Evolutionary conservation across 768 basidiomycete species (phyloP), one percentile per base, ranked within the genome.

Genomic region (Coprinopsis sp.): DNA sequence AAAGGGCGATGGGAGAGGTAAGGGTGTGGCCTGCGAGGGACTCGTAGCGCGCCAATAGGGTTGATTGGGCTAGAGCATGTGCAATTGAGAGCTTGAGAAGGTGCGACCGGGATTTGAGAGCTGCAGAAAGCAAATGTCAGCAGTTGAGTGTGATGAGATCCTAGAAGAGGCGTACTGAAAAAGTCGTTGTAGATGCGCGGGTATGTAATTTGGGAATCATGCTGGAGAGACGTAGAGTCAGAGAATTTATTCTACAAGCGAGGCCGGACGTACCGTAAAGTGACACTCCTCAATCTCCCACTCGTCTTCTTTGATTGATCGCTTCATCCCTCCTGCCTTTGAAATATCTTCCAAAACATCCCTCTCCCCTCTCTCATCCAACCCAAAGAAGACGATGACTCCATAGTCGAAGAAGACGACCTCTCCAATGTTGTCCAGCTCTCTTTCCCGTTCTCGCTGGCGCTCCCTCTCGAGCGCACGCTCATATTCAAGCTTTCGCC

Each of bases 231-330:
- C 29, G 37, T 24, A 21, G n/a, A n/a, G 13, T 28, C 31, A 34
- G 23, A 27, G 14, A 33, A 37, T 45, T 16, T 37, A 56, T 19
- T 14, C 7, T 43, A 40, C 39, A 21, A n/a, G 19, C 10, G 16
- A 33, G 18, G 33, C 40, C 14, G 16, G 14, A 73, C 80, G 23
- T 59, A 91, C 91, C 10, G 78, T 74, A 66, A 82, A 96, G 69
- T 96, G 93, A 54, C 87, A 95, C 57, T 92, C 86, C 62, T 97
- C 94, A 16, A 94, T 73, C 59, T 96, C 91, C 93, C 93, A 94
- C 52, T 85, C 77, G 8, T 75, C 77, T 59, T 89, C 79, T 6
- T 63, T 62, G 31, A 86, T 68, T 42, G 70, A 72, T 33, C 85
- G 66, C 44, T 75, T 77, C 71, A 91, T 69, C 1, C 83, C 73